Percentiles rank a stretch among this genome's conserved stretches.
These are phyloP conservation scores for Diospyros lotus DNA, from an alignment of 148 eudicot genomes.

Conservation along the genomic window DNA sequence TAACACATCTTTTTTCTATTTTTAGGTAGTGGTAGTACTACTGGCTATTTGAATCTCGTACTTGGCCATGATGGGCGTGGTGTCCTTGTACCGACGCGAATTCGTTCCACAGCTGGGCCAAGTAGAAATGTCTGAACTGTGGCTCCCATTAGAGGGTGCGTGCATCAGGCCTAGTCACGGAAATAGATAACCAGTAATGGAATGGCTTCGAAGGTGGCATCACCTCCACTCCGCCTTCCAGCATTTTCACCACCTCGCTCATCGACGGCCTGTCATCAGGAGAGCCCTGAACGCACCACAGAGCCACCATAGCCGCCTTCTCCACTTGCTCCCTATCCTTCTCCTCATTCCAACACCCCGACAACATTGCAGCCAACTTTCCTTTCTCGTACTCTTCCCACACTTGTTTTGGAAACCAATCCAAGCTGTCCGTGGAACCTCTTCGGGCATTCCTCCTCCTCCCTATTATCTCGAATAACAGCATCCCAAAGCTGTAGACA, in stretches of 20 bases:
- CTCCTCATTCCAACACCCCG: background rate
- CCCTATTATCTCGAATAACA: background rate
- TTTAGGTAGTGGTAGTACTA: too few relatives aligned
- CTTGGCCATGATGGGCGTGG: background rate
- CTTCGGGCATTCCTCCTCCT: background rate
- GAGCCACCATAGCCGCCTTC: conserved; percentile 5
- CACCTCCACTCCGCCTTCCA: conserved; percentile 10
- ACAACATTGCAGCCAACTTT: background rate
- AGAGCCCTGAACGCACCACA: conserved; percentile 18
- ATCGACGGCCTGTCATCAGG: conserved; percentile 1
- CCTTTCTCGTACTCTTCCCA: conserved; percentile 9
- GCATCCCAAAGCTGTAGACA: background rate
- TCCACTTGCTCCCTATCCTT: background rate
- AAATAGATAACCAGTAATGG: background rate
- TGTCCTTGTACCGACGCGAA: conserved; percentile 4
- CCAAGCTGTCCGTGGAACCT: background rate
- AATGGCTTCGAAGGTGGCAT: conserved; percentile 7
- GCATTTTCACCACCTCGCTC: conserved; percentile 13
- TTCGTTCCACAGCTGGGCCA: background rate
- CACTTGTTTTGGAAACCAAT: conserved; percentile 4
- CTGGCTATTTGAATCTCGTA: background rate
- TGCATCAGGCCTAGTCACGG: background rate
- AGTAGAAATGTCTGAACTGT: background rate
- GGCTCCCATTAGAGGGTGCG: background rate
- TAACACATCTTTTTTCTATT: too few relatives aligned